Conservation (phyloP, 2,329 filamentous ascomycete genomes). For the Thyridium curvatum region DNA sequence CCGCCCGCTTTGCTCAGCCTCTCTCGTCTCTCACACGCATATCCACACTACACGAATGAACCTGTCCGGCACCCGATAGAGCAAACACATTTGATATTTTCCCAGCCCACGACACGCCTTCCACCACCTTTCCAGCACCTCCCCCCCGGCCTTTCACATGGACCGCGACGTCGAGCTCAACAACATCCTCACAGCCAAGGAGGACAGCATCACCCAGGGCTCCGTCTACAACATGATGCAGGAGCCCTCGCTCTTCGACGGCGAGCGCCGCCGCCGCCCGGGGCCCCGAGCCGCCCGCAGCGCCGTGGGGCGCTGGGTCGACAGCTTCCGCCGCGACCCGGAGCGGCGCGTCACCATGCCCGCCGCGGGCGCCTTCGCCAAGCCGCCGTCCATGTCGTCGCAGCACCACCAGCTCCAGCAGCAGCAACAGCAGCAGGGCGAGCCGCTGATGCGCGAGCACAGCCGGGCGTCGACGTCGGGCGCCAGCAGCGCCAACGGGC, state of each 20-base stretch:
- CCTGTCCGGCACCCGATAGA: too few species aligned
- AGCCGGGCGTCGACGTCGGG: too few species aligned
- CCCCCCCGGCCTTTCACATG: conserved; percentile 1
- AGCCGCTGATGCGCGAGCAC: conserved; percentile 16
- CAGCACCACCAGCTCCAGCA: conserved; percentile 5
- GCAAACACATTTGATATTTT: too few species aligned
- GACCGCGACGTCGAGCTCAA: conserved; percentile 15
- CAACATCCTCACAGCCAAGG: conserved; percentile 13
- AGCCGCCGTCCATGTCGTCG: conserved; percentile 5
- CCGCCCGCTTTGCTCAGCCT: too few species aligned
- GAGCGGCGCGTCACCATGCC: conserved; percentile 35
- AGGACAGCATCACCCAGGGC: conserved; percentile 10
- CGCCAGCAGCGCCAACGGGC: conserved; percentile 18
- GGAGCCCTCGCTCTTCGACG: background rate
- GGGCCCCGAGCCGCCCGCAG: conserved; percentile 5
- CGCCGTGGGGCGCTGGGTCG: conserved; percentile 34
- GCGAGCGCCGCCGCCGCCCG: conserved; percentile 10
- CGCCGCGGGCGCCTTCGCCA: background rate
- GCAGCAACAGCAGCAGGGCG: conserved; percentile 8
- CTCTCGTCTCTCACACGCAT: too few species aligned
- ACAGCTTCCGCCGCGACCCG: conserved; percentile 60
- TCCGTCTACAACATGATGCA: conserved; percentile 10
- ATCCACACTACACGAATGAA: too few species aligned
- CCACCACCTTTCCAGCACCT: too few species aligned
- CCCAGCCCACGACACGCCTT: too few species aligned